Evolutionary conservation across 148 eudicot genomes (phyloP), one percentile per base, ranked within the genome.

Genomic region (Fagopyrum tataricum): DNA sequence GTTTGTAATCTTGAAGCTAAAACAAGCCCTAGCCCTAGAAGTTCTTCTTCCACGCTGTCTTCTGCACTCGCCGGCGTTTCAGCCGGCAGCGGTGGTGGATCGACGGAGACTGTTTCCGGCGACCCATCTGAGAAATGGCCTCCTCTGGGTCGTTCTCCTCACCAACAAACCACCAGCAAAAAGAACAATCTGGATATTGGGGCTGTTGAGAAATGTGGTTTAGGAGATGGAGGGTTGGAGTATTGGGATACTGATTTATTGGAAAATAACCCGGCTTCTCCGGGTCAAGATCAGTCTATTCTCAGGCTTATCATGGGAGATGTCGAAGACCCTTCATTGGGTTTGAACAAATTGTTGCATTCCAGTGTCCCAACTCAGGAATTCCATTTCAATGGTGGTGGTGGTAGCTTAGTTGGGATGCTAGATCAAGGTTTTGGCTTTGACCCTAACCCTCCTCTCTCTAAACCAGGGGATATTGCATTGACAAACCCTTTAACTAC

Each of bases 281-380:
- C 68, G 3, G 26, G 81, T 55, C 92, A 87, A 62, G 98, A 90
- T 40, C 96, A 87, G 70, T 84, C 90, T 6, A 52, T 88, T 2
- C 74, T 87, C 18, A 80, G 89, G 44, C 89, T 93, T 89, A 85
- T 90, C 78, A 90, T 89, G 85, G 96, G 90, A 0, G 98, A 93
- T 23, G 86, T 77, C 44, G 91, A 88, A 52, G 91, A 90, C 75
- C 86, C 89, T 0, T 75, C 89, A 26, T 68, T 87, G 83, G 88
- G 85, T 12, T 79, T 88, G 51, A 86, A 85, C 74, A 89, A 88
- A 74, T 76, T 90, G 41, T 71, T 93, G 39, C 90, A 62, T 31
- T 31, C 37, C 2, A 26, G 67, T 37, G 5, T 26, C 67, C 67
- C 61, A 10, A 37, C 14, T 42, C 68, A 73, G 76, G 85, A 79